A percentile compares a stretch with the other conserved stretches of the same genome.
Conservation (phyloP, 1,284 basidiomycete species). For the Bjerkandera adusta region DNA sequence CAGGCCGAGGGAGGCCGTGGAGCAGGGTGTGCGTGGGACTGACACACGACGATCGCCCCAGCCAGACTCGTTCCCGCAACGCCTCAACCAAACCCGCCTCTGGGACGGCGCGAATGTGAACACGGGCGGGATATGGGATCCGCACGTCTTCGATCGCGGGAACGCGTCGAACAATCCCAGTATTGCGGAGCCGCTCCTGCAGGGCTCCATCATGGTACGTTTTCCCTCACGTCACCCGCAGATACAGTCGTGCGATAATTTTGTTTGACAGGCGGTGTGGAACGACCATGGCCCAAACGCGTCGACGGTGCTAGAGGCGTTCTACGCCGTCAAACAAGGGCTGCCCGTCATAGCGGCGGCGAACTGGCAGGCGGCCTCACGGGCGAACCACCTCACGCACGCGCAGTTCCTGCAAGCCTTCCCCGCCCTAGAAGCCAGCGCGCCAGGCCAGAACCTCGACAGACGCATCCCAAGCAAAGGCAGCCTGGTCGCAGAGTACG, state of each 20-base stretch:
- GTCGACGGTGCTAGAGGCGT: slow-evolving; percentile 25
- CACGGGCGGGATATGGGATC: slow-evolving; percentile 26
- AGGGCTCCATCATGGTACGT: slow-evolving; percentile 25
- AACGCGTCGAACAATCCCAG: slow-evolving; percentile 27
- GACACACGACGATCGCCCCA: slow-evolving; percentile 3
- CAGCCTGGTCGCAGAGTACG: slow-evolving; percentile 19
- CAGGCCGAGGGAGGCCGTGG: too few relatives aligned
- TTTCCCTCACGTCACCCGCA: background rate
- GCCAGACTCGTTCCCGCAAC: slow-evolving; percentile 25
- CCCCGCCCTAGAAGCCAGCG: slow-evolving; percentile 20
- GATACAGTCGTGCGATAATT: background rate
- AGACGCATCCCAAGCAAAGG: slow-evolving; percentile 20
- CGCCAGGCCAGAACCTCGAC: slow-evolving; percentile 26
- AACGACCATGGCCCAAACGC: slow-evolving; percentile 28
- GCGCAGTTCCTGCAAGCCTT: slow-evolving; percentile 22
- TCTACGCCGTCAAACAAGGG: slow-evolving; percentile 25
- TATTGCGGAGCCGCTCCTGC: slow-evolving; percentile 19
- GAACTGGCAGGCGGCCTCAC: slow-evolving; percentile 24
- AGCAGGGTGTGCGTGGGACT: background rate
- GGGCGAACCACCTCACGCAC: slow-evolving; percentile 24
- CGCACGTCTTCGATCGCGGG: slow-evolving; percentile 26
- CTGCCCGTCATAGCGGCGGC: slow-evolving; percentile 24
- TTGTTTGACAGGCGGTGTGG: slow-evolving; percentile 21
- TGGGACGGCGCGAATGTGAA: slow-evolving; percentile 26
- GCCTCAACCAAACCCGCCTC: slow-evolving; percentile 26